Conservation (phyloP, 1,139 yeast species). For the Hemisphaericaspora xylofermentans region DNA sequence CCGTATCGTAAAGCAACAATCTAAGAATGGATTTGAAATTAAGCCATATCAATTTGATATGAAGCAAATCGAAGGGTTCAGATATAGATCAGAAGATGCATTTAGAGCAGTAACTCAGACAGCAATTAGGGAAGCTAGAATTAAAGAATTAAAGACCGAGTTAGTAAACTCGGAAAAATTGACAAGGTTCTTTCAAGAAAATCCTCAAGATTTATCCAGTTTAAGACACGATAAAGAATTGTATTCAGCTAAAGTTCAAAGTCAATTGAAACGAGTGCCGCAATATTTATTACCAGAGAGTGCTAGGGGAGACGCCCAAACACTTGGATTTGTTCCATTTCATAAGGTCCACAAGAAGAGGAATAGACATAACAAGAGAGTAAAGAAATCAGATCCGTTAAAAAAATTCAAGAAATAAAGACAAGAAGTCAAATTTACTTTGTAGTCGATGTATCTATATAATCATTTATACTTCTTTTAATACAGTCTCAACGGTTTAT, state of each 20-base stretch:
- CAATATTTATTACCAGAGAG: constrained; percentile 84
- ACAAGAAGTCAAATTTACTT: too few species aligned
- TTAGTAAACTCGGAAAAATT: constrained; percentile 84
- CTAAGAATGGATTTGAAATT: constrained; percentile 67
- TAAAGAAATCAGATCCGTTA: constrained; percentile 65
- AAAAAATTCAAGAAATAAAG: constrained; percentile 41
- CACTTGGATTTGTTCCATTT: constrained; percentile 77
- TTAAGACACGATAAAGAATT: constrained; percentile 90
- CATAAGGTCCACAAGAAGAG: constrained; percentile 48
- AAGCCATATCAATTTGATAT: constrained; percentile 89
- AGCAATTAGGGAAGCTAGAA: constrained; percentile 90
- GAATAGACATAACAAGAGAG: constrained; percentile 36
- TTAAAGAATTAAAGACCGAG: constrained; percentile 86
- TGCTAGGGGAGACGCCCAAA: constrained; percentile 59
- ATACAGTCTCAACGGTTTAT: too few species aligned
- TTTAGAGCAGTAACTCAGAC: constrained; percentile 91
- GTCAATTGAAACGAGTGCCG: constrained; percentile 89
- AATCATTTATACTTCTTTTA: too few species aligned
- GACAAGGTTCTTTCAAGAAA: constrained; percentile 94
- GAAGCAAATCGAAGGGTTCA: constrained; percentile 91
- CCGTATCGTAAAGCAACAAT: constrained; percentile 76
- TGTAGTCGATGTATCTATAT: too few species aligned
- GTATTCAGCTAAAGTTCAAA: constrained; percentile 79
- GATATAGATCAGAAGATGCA: constrained; percentile 97
- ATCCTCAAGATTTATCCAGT: constrained; percentile 90